Evolutionary conservation across 2,329 filamentous ascomycete genomes (phyloP), one percentile per base, ranked within the genome.

Genomic region (Didymella lethalis): DNA sequence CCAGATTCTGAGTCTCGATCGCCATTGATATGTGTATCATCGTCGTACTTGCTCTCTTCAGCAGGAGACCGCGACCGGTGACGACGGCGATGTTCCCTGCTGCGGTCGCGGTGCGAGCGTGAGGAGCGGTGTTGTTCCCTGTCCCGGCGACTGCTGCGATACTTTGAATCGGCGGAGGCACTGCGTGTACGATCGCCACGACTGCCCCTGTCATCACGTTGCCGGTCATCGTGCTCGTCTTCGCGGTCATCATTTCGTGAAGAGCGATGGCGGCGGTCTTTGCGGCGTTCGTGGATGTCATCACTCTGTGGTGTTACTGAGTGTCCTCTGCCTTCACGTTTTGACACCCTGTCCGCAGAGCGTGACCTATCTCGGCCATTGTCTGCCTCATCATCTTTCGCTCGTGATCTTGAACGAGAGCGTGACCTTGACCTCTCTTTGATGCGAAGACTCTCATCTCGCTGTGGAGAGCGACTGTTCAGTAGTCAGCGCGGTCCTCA

Each of bases 161-260:
- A 85, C 63, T 83, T 86, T 36, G 77, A 77, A 10, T 86, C 85
- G 1, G 84, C 85, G 2, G 90, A 92, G 5, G 83, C 82, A 5
- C 90, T 91, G 57, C 89, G 83, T 0, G 89, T 88, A 47, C 85
- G 83, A 47, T 87, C 84, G 18, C 69, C 73, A 29, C 71, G 70
- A 41, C 66, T 69, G 0, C 88, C 87, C 49, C 84, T 83, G 47
- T 87, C 84, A 12, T 76, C 73, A 20, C 68, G 69, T 47, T 65
- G 46, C 2, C 66, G 63, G n/a, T 69, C 68, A 31, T 74, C 70
- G 12, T 72, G 60, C 20, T 72, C 81, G 78, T 64, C 79, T 14
- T 78, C 77, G 4, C 76, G 75, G 7, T 75, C 74, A 44, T 75
- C 73, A 20, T 72, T 69, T 10, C 78, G 76, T 18, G 78, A 79